Base-by-base conservation (phyloP, 2,329 filamentous ascomycete genomes). In the Apiospora sp. region DNA sequence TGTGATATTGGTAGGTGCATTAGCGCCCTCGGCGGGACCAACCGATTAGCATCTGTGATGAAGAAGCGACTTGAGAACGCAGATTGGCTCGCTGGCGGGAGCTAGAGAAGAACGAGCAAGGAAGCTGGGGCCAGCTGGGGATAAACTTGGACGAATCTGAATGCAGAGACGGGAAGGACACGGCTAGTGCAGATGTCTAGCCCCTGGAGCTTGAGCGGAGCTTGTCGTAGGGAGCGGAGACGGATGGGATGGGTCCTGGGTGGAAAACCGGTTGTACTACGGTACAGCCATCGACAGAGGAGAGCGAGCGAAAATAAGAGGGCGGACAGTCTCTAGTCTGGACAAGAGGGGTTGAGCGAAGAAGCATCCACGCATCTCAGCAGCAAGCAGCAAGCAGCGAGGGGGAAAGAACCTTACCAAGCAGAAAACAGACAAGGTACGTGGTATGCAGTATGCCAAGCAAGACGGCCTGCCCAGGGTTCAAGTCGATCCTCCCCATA, bases 1-100 rank as follows among this genome's bases (percentile, higher is more conserved):
- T 70, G 48, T 70, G 68, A 70, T 58, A 70, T 70, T 70, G 68
- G 49, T 41, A 27, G 49, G 30, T 16, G 68, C 68, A 41, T 70
- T 70, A 58, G 68, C 68, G 68, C 68, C 48, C 68, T 58, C 16
- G 68, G 68, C 68, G 68, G 68, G 68, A 58, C 68, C 68, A 70
- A 70, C 68, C 68, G 68, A 54, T 58, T 58, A 70, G 68, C 68
- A 41, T 58, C 46, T 58, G 68, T 70, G 68, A 58, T 70, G 68
- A 70, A 70, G 68, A 70, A 58, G 46, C 13, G 46, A 43, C 68
- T 58, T 58, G 22, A 24, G 68, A 43, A 4, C 19, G n/a, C 10
- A 41, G 68, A 70, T 70, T 70, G 68, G 68, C 48, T 70, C 30
- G 46, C 68, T 37, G 46, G 68, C 48, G 46, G 68, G 48, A 43